Evolutionary conservation across 139 green algal species (phyloP).

Genomic region (Pleodorina starrii): DNA sequence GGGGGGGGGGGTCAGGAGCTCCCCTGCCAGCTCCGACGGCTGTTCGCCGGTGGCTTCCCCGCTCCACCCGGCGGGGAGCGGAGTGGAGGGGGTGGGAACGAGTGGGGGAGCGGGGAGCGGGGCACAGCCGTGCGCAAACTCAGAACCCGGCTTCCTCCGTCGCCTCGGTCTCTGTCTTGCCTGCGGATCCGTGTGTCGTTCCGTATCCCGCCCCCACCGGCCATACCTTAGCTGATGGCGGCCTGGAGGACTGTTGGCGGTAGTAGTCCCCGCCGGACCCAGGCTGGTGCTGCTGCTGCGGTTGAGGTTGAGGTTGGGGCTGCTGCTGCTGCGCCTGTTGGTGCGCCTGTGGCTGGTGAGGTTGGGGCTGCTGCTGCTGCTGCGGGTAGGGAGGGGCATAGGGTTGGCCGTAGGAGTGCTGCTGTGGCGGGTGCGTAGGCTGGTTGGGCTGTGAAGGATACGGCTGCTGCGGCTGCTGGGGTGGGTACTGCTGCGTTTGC

Average conservation of each 20-base stretch:
- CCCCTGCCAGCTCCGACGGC: too few species aligned
- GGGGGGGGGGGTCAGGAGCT: too few species aligned
- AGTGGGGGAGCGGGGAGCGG: too few species aligned
- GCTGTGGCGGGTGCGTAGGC: background rate
- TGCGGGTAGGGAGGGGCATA: background rate
- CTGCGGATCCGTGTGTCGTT: too few species aligned
- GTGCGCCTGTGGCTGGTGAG: background rate
- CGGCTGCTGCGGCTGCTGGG: background rate
- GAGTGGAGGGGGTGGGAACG: too few species aligned
- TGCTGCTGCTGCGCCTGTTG: background rate
- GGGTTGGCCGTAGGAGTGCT: background rate
- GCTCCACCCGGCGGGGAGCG: too few species aligned
- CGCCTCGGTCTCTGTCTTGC: too few species aligned
- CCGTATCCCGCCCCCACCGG: too few species aligned
- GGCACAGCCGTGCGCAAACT: too few species aligned
- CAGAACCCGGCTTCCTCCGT: too few species aligned
- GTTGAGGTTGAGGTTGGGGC: background rate
- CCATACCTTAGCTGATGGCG: background rate
- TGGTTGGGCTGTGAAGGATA: background rate
- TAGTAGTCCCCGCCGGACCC: background rate
- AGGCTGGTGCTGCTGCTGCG: constrained; percentile 9
- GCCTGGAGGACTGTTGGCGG: background rate
- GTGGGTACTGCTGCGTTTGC: background rate
- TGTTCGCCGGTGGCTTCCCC: too few species aligned
- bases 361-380: constrained; percentile 2